Base-by-base conservation (phyloP, 768 basidiomycete species). In the Termitomyces heimii region DNA sequence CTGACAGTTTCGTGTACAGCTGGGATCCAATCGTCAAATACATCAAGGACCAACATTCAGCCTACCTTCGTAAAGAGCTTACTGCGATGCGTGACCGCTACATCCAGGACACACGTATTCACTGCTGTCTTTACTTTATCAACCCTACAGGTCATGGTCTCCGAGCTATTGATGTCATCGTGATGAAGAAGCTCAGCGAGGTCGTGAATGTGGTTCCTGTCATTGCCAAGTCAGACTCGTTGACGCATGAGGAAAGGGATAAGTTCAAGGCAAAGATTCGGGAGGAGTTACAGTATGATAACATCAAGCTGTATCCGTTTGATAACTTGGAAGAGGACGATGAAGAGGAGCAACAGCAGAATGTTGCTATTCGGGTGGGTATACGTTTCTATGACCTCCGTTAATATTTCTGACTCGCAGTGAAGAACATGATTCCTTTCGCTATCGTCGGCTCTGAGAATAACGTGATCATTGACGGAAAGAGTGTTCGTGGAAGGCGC, bases 131-230 rank as follows among this genome's bases (percentile, higher is more conserved):
- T 54, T 98, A 93, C 83, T 99, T 98, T 76, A 94, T 99, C 80
- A 95, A 89, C 73, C 97, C 96, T 22, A 97, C 95, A n/a, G 96
- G 96, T 22, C 96, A 99, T 74, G 86, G 90, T 4, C 84, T 99
- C 56, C 92, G 95, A 59, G 87, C 97, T 31, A 94, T 99, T 66
- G 96, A 99, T 66, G 88, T 98, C 46, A 94, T 94, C 67, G 97
- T 99, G 62, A 94, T 99, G 88, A 97, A 98, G 81, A 98, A 98
- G 78, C 79, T 99, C 60, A 91, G 90, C 70, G 97, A 98, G 70
- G 96, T 98, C 43, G 97, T 98, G 72, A 99, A 99, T 65, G 96
- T 99, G 53, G 95, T 99, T 8, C 96, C 96, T n/a, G 91, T 99
- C 60, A 98, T 99, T 67, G 96, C 97, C 64, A 99, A 99, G 82